Evolutionary conservation across 345 rosid genomes (phyloP).

Genomic region (Arabidopsis suecica): DNA sequence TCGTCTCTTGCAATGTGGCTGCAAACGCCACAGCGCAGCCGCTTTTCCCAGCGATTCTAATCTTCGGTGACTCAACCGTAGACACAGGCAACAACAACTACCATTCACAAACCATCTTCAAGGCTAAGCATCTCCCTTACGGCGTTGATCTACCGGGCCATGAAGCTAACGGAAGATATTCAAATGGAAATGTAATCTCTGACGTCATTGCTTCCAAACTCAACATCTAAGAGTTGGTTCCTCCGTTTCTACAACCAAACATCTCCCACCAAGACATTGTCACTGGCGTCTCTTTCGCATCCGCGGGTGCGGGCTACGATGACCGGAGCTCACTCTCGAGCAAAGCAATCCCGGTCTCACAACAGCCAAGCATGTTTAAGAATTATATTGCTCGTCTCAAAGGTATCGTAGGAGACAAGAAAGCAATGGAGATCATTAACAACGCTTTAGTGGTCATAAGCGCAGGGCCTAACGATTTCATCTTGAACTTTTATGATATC

Average conservation of each 20-base stretch:
- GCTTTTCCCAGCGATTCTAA: conserved; percentile 27
- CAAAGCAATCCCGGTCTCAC: conserved; percentile 41
- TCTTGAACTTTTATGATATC: conserved; percentile 48
- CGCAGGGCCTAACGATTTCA: conserved; percentile 62
- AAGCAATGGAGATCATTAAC: conserved; percentile 45
- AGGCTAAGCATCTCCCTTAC: conserved; percentile 27
- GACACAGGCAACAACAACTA: conserved; percentile 34
- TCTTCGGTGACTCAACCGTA: conserved; percentile 31
- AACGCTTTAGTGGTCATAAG: conserved; percentile 51
- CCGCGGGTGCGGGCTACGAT: conserved; percentile 21
- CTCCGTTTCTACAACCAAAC: conserved; percentile 31
- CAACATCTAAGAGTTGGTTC: conserved; percentile 17
- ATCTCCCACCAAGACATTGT: conserved; percentile 14
- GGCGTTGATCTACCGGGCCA: conserved; percentile 1
- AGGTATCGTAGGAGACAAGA: conserved; percentile 44
- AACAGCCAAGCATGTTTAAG: conserved; percentile 50
- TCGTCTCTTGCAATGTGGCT: neutral
- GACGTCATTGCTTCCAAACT: conserved; percentile 7
- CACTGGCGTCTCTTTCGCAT: conserved; percentile 25
- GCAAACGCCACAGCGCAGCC: neutral
- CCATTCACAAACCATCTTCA: neutral
- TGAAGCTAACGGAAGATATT: conserved; percentile 31
- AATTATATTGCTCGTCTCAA: conserved; percentile 17
- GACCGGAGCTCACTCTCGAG: conserved; percentile 16
- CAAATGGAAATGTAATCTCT: conserved; percentile 19